phyloP scores from a whole-genome alignment of 192 early-diverging fungal species.

The Podila verticillata region DNA sequence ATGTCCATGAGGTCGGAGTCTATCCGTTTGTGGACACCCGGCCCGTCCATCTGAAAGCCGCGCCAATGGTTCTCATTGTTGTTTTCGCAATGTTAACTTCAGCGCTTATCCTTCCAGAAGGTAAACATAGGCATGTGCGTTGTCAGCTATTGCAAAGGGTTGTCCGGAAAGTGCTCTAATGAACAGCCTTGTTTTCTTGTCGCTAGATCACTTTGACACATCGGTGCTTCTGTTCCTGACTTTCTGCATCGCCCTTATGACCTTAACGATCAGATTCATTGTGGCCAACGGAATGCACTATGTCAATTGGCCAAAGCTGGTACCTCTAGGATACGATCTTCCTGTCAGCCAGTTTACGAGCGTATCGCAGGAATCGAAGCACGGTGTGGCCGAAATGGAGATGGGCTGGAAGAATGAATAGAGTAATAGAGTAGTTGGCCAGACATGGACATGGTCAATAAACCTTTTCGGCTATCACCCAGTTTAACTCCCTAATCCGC shows the following conservation, averaged over 20 bases:
- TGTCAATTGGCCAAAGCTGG: conserved; percentile 62
- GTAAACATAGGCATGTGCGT: conserved; percentile 29
- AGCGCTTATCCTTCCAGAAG: conserved; percentile 29
- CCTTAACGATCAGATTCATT: conserved; percentile 50
- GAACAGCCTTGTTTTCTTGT: neutral
- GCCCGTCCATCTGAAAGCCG: conserved; percentile 62
- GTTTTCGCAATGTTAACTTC: conserved; percentile 26
- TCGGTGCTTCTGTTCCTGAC: conserved; percentile 28
- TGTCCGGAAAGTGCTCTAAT: neutral
- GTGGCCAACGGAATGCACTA: conserved; percentile 57
- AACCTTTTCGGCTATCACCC: too few species aligned
- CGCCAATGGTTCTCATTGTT: conserved; percentile 23
- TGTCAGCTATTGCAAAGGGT: neutral
- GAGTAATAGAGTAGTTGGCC: neutral
- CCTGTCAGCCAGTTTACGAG: conserved; percentile 10
- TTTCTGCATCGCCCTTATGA: conserved; percentile 57
- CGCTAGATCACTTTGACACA: conserved; percentile 8
- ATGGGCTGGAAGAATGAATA: conserved; percentile 52
- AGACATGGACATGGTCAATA: too few species aligned
- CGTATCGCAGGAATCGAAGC: conserved; percentile 7
- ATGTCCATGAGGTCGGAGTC: conserved; percentile 35
- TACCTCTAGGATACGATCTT: conserved; percentile 36
- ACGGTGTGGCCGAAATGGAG: conserved; percentile 26
- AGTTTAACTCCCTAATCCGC: too few species aligned
- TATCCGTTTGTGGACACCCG: conserved; percentile 64